A percentile compares a stretch with the other conserved stretches of the same genome.
Evolutionary conservation across 768 basidiomycete species (phyloP).

Genomic region (Lactarius sanguifluus): DNA sequence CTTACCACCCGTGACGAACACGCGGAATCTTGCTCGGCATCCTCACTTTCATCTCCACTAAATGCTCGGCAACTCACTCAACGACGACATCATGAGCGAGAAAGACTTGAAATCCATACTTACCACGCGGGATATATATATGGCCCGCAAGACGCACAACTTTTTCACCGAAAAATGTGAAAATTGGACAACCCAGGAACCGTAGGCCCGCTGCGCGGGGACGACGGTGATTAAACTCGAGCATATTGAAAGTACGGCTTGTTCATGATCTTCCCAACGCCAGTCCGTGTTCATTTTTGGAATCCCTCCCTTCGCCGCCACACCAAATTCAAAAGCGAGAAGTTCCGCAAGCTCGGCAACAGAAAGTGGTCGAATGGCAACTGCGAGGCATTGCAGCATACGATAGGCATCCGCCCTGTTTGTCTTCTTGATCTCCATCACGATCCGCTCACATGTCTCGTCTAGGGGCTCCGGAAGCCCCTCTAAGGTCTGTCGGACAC

Average conservation of each 20-base stretch:
- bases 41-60: too few relatives aligned
- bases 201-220: too few relatives aligned
- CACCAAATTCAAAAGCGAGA: neutral
- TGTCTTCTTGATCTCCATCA: neutral
- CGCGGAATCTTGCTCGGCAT: too few relatives aligned
- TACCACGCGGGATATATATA: too few relatives aligned
- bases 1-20: too few relatives aligned
- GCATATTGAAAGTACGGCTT: neutral
- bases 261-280: neutral
- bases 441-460: neutral
- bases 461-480: neutral
- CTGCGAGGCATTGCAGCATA: neutral
- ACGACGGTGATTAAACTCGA: neutral
- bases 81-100: too few relatives aligned
- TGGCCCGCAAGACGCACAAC: too few relatives aligned
- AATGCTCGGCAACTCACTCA: too few relatives aligned
- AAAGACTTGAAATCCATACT: too few relatives aligned
- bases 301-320: neutral
- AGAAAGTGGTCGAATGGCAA: neutral
- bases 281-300: neutral
- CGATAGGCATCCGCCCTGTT: neutral
- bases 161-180: too few relatives aligned
- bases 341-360: neutral
- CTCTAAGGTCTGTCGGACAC: neutral
- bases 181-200: neutral